These are phyloP conservation scores for Lipomyces orientalis DNA, from an alignment of 805 yeast genomes.

Conservation along the genomic window DNA sequence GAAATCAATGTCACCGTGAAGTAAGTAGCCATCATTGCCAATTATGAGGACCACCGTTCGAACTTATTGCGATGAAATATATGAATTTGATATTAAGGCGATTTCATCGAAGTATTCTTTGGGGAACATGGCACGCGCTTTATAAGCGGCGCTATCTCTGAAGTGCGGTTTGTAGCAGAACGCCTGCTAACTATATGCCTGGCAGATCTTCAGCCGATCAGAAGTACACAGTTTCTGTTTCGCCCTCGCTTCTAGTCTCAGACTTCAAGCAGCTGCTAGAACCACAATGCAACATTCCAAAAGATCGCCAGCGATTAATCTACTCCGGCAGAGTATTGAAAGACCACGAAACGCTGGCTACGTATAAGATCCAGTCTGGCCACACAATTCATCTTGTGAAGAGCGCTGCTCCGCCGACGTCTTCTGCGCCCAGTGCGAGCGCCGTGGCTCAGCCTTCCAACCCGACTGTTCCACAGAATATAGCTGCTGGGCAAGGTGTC, in stretches of 20 bases:
- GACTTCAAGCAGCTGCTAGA: constrained; percentile 73
- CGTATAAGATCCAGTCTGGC: constrained; percentile 82
- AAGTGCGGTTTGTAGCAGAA: not conserved
- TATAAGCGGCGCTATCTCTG: not conserved
- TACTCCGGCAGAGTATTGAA: constrained; percentile 93
- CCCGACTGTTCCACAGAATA: constrained; percentile 67
- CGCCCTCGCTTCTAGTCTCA: constrained; percentile 60
- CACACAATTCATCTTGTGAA: constrained; percentile 90
- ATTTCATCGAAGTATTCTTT: not conserved
- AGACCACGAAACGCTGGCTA: constrained; percentile 73
- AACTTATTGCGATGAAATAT: not conserved
- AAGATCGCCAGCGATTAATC: constrained; percentile 83
- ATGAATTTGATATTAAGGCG: not conserved
- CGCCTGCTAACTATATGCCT: constrained; percentile 11
- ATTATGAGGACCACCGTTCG: not conserved
- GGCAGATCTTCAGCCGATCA: constrained; percentile 54
- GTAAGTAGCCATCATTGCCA: constrained; percentile 17
- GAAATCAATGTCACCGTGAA: constrained; percentile 34
- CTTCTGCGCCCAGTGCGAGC: constrained; percentile 44
- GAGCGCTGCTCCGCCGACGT: constrained; percentile 62
- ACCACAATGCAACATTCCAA: constrained; percentile 66
- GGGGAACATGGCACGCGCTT: not conserved
- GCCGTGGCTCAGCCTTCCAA: constrained; percentile 39
- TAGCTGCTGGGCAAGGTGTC: constrained; percentile 86
- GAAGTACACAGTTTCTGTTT: constrained; percentile 70